phyloP scores from a whole-genome alignment of 495 filamentous ascomycete genomes.

The Neurospora pannonica region DNA sequence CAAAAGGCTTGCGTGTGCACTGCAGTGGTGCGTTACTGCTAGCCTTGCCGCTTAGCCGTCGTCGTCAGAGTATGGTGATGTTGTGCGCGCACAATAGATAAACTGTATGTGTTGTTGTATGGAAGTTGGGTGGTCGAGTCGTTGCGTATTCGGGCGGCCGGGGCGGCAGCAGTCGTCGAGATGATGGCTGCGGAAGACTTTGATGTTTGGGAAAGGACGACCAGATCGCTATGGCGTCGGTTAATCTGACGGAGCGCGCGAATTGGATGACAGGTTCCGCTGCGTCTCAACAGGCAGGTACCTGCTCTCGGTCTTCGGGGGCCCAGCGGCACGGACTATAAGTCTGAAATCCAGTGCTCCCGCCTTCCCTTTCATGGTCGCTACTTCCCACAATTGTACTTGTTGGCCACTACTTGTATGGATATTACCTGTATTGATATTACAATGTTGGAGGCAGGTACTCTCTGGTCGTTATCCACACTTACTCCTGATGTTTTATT shows the following conservation, averaged over 20 bases:
- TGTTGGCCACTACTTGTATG: background rate
- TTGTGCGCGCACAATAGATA: background rate
- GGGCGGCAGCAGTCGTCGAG: background rate
- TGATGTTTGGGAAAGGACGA: slow-evolving; percentile 8
- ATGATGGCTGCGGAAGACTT: slow-evolving; percentile 7
- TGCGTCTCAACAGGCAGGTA: background rate
- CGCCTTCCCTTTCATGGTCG: background rate
- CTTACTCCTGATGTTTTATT: background rate
- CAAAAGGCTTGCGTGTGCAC: background rate
- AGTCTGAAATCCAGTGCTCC: background rate
- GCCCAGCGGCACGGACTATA: background rate
- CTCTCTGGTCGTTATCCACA: background rate
- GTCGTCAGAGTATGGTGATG: background rate
- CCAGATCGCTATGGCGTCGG: slow-evolving; percentile 15
- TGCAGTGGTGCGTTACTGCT: background rate
- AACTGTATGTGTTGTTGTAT: background rate
- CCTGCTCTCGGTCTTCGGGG: background rate
- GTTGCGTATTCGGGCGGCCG: slow-evolving; percentile 1
- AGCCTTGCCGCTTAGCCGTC: slow-evolving; percentile 1
- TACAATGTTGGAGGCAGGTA: background rate
- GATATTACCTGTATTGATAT: background rate
- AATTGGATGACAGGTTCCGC: slow-evolving; percentile 13
- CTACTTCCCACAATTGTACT: background rate
- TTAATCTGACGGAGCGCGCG: slow-evolving; percentile 16
- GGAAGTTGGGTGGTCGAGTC: background rate